phyloP scores from a whole-genome alignment of 2,329 filamentous ascomycete species.

The Cryphonectria nitschkei region DNA sequence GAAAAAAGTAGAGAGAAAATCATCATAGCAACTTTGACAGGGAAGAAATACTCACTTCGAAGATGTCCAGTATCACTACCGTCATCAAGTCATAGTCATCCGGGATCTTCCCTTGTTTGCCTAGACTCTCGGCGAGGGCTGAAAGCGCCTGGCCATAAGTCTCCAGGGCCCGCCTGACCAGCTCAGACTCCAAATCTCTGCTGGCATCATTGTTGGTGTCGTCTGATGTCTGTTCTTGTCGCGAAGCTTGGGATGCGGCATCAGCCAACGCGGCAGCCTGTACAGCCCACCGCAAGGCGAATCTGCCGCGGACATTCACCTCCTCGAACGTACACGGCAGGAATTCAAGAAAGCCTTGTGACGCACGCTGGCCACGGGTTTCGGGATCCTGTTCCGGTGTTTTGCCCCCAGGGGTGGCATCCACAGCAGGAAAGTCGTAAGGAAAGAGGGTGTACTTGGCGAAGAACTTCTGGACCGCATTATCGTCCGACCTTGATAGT shows the following conservation, averaged over 20 bases:
- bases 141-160: conserved; percentile 42
- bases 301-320: conserved; percentile 42
- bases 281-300: conserved; percentile 44
- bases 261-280: conserved; percentile 42
- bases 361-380: conserved; percentile 39
- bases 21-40: not conserved
- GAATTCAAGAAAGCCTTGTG: conserved; percentile 45
- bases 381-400: not conserved
- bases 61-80: conserved; percentile 45
- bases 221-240: conserved; percentile 20
- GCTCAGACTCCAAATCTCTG: not conserved
- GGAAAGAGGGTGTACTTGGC: conserved; percentile 46
- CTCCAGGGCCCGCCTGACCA: conserved; percentile 37
- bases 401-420: not conserved
- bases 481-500: conserved; percentile 33
- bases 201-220: not conserved
- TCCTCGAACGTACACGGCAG: conserved; percentile 43
- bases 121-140: conserved; percentile 39
- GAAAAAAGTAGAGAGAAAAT: too few species aligned
- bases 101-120: conserved; percentile 38
- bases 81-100: conserved; percentile 47
- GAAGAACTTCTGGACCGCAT: conserved; percentile 39
- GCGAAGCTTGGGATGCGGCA: conserved; percentile 33
- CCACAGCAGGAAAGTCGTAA: not conserved
- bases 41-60: conserved; percentile 38